phyloP scores from a whole-genome alignment of 345 rosid genomes.

The Eucalyptus brandiana region DNA sequence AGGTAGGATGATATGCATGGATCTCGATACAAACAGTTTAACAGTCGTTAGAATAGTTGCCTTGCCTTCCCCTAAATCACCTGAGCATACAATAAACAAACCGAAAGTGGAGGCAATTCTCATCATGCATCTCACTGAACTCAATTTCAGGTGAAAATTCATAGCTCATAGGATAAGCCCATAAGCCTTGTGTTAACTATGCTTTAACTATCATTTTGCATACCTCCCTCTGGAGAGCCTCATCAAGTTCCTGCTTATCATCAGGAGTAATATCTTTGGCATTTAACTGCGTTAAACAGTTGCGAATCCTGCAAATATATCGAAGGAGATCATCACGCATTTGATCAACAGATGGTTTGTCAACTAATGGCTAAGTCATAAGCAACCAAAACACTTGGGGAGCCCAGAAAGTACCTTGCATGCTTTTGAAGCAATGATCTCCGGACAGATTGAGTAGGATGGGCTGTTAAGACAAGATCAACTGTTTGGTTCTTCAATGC shows the following conservation, averaged over 20 bases:
- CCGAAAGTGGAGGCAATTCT: background rate
- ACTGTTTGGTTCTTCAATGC: conserved; percentile 96
- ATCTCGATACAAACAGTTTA: background rate
- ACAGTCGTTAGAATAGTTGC: background rate
- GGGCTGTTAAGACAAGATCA: conserved; percentile 94
- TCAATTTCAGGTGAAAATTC: background rate
- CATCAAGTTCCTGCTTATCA: conserved; percentile 98
- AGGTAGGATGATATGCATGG: background rate
- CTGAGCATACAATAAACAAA: background rate
- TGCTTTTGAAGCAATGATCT: conserved; percentile 96
- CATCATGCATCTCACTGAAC: background rate
- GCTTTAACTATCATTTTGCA: background rate
- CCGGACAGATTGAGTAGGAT: conserved; percentile 96
- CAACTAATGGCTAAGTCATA: background rate
- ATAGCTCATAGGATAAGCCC: background rate
- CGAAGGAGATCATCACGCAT: background rate
- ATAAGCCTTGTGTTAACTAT: background rate
- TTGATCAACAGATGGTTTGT: background rate
- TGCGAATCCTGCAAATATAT: conserved; percentile 46
- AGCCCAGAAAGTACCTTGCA: conserved; percentile 49
- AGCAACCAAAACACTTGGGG: background rate
- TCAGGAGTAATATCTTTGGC: conserved; percentile 96
- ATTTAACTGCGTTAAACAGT: conserved; percentile 80
- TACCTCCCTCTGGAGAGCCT: conserved; percentile 97
- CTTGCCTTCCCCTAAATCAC: background rate